Conservation (phyloP, 2,329 filamentous ascomycete species). For the Ascochyta clinopodiicola region DNA sequence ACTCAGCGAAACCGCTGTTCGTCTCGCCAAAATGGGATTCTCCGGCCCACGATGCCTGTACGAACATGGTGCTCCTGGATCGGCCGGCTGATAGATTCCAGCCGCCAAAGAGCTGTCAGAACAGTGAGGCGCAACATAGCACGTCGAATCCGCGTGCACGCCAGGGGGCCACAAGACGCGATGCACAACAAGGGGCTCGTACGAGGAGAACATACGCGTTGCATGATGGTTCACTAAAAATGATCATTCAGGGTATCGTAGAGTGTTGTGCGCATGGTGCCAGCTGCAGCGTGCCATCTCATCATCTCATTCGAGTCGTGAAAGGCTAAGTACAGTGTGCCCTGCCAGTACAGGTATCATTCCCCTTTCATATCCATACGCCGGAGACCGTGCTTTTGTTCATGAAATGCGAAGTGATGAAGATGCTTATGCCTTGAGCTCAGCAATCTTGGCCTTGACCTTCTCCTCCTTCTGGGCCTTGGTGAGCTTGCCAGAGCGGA, state of each 20-base stretch:
- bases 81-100: slow-evolving; percentile 1
- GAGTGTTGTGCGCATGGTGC: slow-evolving; percentile 23
- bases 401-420: slow-evolving; percentile 31
- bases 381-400: slow-evolving; percentile 47
- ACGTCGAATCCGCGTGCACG: not conserved
- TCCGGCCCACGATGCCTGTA: slow-evolving; percentile 6
- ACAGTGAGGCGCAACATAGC: slow-evolving; percentile 3
- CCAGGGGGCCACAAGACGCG: not conserved
- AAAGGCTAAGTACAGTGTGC: slow-evolving; percentile 42
- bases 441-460: slow-evolving; percentile 90
- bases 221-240: slow-evolving; percentile 8
- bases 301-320: slow-evolving; percentile 41
- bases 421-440: slow-evolving; percentile 64
- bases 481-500: slow-evolving; percentile 76
- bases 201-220: not conserved
- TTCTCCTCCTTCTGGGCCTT: slow-evolving; percentile 82
- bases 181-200: not conserved
- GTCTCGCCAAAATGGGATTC: slow-evolving; percentile 2
- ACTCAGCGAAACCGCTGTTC: slow-evolving; percentile 7
- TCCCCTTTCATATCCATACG: slow-evolving; percentile 44
- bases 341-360: slow-evolving; percentile 36
- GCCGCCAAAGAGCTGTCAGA: slow-evolving; percentile 2
- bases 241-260: slow-evolving; percentile 22
- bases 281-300: slow-evolving; percentile 35
- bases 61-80: slow-evolving; percentile 4